phyloP scores from a whole-genome alignment of 352 stramenopile genomes.

The Pythium inflatum region DNA sequence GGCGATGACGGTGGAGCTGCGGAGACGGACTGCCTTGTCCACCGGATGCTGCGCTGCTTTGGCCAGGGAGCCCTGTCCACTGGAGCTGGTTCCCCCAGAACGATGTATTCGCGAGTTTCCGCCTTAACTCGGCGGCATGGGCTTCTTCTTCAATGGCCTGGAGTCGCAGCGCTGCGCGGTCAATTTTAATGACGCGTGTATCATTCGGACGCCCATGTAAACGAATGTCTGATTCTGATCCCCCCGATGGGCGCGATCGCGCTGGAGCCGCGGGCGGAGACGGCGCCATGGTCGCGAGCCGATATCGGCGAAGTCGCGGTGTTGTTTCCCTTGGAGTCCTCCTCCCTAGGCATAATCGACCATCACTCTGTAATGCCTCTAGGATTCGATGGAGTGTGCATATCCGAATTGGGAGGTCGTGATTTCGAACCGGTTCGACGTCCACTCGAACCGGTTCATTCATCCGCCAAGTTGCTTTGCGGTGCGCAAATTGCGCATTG shows the following conservation, averaged over 20 bases:
- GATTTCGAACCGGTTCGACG: background rate
- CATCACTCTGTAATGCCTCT: slow-evolving; percentile 19
- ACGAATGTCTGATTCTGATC: background rate
- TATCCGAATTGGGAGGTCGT: background rate
- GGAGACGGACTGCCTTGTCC: background rate
- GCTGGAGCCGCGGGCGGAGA: too few relatives aligned
- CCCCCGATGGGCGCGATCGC: slow-evolving; percentile 6
- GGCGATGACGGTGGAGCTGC: background rate
- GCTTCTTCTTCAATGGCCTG: slow-evolving; percentile 24
- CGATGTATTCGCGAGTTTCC: slow-evolving; percentile 6
- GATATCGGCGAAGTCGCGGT: background rate
- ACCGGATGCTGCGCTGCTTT: background rate
- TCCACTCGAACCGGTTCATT: slow-evolving; percentile 6
- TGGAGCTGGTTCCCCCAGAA: slow-evolving; percentile 21
- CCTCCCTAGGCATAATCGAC: slow-evolving; percentile 19
- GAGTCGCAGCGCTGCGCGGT: slow-evolving; percentile 22
- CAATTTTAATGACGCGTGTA: slow-evolving; percentile 26
- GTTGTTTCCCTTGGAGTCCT: background rate
- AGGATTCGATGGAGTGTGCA: slow-evolving; percentile 3
- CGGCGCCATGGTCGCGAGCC: too few relatives aligned
- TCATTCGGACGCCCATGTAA: background rate
- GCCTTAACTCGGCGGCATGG: slow-evolving; percentile 5
- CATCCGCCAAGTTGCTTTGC: too few relatives aligned
- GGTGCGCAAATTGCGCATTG: too few relatives aligned
- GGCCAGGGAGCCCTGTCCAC: slow-evolving; percentile 1